These are phyloP conservation scores for Xanthoconium stramineum DNA, from an alignment of 768 basidiomycete genomes.

Conservation along the genomic window DNA sequence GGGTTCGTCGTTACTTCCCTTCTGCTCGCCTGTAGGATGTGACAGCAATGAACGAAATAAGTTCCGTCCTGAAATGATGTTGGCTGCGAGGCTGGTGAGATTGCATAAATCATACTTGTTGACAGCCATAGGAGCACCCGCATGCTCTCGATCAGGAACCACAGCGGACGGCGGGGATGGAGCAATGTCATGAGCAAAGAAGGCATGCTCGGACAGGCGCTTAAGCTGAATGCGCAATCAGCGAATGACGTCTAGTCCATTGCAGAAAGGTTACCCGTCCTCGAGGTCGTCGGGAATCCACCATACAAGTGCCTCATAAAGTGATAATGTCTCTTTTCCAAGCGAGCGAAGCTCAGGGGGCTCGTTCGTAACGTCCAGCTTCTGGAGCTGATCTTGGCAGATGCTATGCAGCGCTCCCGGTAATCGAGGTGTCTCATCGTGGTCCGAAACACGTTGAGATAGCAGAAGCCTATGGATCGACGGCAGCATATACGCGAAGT, in stretches of 20 bases:
- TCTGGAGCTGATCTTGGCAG: slow-evolving; percentile 39
- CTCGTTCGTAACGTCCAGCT: slow-evolving; percentile 30
- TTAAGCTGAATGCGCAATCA: slow-evolving; percentile 32
- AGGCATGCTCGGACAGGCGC: slow-evolving; percentile 36
- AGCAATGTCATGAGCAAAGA: slow-evolving; percentile 48
- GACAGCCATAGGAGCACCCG: slow-evolving; percentile 54
- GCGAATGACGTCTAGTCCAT: neutral
- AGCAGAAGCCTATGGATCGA: slow-evolving; percentile 41
- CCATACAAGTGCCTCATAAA: slow-evolving; percentile 57
- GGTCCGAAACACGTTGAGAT: slow-evolving; percentile 23
- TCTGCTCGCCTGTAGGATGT: slow-evolving; percentile 26
- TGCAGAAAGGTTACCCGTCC: slow-evolving; percentile 26
- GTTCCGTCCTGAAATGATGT: slow-evolving; percentile 37
- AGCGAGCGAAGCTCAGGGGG: slow-evolving; percentile 30
- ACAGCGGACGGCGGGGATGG: slow-evolving; percentile 46
- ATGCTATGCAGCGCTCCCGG: slow-evolving; percentile 40
- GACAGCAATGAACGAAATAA: slow-evolving; percentile 45
- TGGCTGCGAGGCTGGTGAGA: slow-evolving; percentile 2
- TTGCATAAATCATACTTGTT: slow-evolving; percentile 32
- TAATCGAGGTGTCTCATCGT: slow-evolving; percentile 32
- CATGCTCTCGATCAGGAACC: slow-evolving; percentile 46
- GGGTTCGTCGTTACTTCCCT: slow-evolving; percentile 17
- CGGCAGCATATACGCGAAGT: slow-evolving; percentile 48
- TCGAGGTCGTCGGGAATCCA: slow-evolving; percentile 42
- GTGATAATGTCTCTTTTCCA: slow-evolving; percentile 39